Evolutionary conservation across 768 basidiomycete genomes (phyloP).

Genomic region (Vararia minispora): DNA sequence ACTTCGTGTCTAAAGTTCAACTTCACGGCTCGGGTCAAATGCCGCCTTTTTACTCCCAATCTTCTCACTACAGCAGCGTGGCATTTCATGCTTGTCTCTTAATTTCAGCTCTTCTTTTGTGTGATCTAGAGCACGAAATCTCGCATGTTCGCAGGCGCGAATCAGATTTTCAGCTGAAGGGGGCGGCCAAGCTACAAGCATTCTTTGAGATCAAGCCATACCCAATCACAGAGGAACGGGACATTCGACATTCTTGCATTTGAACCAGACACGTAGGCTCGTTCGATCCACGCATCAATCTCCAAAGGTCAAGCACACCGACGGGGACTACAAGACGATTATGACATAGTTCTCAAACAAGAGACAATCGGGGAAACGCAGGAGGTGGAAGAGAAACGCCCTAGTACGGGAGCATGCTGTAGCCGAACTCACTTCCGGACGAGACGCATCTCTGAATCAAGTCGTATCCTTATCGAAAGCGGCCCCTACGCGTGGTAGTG

Average conservation of each 20-base stretch:
- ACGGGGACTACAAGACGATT: constrained; percentile 10
- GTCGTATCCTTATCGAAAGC: no score
- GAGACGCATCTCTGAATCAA: no score
- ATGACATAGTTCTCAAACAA: constrained; percentile 14
- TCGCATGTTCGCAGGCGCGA: constrained; percentile 1
- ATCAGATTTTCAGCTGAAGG: not conserved
- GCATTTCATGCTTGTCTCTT: no score
- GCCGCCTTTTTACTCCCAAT: no score
- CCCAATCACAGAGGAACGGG: constrained; percentile 3
- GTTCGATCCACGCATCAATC: constrained; percentile 2
- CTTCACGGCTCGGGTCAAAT: no score
- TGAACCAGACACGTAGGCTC: not conserved
- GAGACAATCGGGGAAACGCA: constrained; percentile 13
- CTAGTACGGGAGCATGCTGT: constrained; percentile 11
- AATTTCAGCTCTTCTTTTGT: no score
- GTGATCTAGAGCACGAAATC: no score
- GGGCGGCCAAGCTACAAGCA: not conserved
- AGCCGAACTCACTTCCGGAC: no score
- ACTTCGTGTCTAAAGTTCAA: no score
- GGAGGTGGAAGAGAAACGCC: constrained; percentile 11
- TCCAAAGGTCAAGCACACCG: constrained; percentile 4
- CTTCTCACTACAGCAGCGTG: no score
- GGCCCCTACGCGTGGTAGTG: no score
- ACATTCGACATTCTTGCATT: not conserved
- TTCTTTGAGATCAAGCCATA: constrained; percentile 2